These are phyloP conservation scores for Iberis amara DNA, from an alignment of 441 rosid genomes.

Conservation along the genomic window DNA sequence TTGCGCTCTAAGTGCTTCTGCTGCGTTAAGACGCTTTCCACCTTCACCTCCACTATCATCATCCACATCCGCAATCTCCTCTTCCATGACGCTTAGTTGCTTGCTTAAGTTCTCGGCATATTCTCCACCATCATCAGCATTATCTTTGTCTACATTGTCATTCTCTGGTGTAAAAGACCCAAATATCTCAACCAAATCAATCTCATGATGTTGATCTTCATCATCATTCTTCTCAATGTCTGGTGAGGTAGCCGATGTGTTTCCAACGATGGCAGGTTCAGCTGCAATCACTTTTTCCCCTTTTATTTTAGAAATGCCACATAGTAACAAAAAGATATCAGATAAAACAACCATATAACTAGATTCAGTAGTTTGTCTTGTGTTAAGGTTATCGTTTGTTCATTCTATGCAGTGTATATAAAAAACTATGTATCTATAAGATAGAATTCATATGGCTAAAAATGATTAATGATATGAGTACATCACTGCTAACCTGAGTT, in stretches of 20 bases:
- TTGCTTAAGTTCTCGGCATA: conserved; percentile 27
- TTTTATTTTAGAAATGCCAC: conserved; percentile 33
- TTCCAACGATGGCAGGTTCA: conserved; percentile 27
- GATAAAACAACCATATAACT: too few relatives aligned
- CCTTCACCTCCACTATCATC: conserved; percentile 59
- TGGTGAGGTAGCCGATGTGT: conserved; percentile 25
- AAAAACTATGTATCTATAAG: not conserved
- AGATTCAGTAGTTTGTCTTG: not conserved
- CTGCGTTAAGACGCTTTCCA: conserved; percentile 67
- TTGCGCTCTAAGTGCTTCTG: conserved; percentile 85
- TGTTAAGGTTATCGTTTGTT: not conserved
- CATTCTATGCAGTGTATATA: not conserved
- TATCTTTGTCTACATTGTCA: conserved; percentile 33
- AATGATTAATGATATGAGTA: not conserved
- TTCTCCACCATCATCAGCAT: conserved; percentile 29
- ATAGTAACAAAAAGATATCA: not conserved
- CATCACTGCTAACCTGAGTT: conserved; percentile 25
- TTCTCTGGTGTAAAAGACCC: conserved; percentile 52
- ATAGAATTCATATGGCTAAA: not conserved
- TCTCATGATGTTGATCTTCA: conserved; percentile 59
- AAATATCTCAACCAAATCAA: conserved; percentile 52
- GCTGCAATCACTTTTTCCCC: conserved; percentile 28
- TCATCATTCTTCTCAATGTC: conserved; percentile 41
- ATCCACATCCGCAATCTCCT: conserved; percentile 86
- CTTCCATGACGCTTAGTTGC: conserved; percentile 47